Evolutionary conservation across 1,284 basidiomycete genomes (phyloP), one percentile per base, ranked within the genome.

Genomic region (Puccinia coronata): DNA sequence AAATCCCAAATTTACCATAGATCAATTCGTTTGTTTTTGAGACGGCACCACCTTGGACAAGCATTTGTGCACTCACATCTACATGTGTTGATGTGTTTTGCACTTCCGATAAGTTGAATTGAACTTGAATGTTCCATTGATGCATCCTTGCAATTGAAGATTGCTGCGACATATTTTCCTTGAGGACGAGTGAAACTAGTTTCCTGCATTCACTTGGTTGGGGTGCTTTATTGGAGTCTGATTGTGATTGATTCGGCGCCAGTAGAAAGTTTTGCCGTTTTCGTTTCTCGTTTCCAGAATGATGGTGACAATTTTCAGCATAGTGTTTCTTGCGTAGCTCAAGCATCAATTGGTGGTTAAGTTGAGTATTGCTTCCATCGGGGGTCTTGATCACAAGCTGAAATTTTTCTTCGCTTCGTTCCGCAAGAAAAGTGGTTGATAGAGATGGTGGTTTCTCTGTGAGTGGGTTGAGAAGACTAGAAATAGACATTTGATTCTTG

Each of bases 91-190:
- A 55, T 23, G 16, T 73, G 12, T 53, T 73, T 6, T 23, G 28
- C 2, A 73, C 55, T 41, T 57, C 71, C 14, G 49, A 34, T 25
- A 73, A 28, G 11, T 73, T 55, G 28, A 57, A 14, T 43, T 55
- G n/a, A 12, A 72, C 71, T 14, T 73, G 49, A 34, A 73, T 73
- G 43, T 72, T 72, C 70, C 70, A 72, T 8, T 31, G 49, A 53
- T 72, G 70, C 47, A 72, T 51, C 39, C 49, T 28, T 18, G 70
- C 9, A 12, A 72, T 53, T 28, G 70, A 72, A 25, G 47, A 31
- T 31, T 53, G 28, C n/a, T 53, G 70, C 4, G n/a, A 31, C 11
- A 18, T 39, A 6, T 53, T 55, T 9, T 72, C 47, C 28, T 55
- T 51, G 49, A 72, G 28, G 2, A 72, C 18, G 8, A 72, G 47